A percentile compares a stretch with the other conserved stretches of the same genome.
Evolutionary conservation across 2,329 filamentous ascomycete genomes (phyloP).

Genomic region (Xenoacremonium recifei): DNA sequence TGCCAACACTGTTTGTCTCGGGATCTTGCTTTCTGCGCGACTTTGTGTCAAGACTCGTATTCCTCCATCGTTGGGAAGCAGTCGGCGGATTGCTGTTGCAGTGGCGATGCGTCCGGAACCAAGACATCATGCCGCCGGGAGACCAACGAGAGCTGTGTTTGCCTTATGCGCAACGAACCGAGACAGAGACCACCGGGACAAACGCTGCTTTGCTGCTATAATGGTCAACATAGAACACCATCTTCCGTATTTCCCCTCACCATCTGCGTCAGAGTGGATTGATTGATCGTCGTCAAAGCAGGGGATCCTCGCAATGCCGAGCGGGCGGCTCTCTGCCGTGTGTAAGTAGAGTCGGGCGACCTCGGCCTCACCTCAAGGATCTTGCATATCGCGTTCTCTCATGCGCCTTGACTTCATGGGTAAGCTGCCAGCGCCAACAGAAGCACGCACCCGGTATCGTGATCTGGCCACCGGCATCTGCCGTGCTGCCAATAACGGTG

Average conservation of each 20-base stretch:
- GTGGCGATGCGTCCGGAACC: neutral
- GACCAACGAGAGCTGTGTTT: too few species aligned
- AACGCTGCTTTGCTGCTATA: too few species aligned
- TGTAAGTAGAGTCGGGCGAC: neutral
- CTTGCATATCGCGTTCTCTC: neutral
- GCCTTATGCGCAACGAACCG: too few species aligned
- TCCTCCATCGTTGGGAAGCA: neutral
- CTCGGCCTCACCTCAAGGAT: neutral
- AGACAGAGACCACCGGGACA: too few species aligned
- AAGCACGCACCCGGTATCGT: neutral
- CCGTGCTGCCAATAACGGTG: neutral
- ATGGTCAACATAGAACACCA: too few species aligned
- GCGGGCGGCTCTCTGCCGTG: neutral
- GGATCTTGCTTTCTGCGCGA: neutral
- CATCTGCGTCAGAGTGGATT: constrained; percentile 18
- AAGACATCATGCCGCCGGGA: too few species aligned
- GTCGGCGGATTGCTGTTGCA: neutral
- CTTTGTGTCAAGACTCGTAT: neutral
- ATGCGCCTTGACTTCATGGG: neutral
- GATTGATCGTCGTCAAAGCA: constrained; percentile 9
- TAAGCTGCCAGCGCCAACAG: constrained; percentile 1
- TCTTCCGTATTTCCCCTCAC: constrained; percentile 16
- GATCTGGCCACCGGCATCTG: constrained; percentile 1
- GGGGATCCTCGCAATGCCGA: neutral
- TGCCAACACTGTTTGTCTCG: neutral